Evolutionary conservation across 2,329 filamentous ascomycete genomes (phyloP).

Genomic region (Rutstroemia sp.): DNA sequence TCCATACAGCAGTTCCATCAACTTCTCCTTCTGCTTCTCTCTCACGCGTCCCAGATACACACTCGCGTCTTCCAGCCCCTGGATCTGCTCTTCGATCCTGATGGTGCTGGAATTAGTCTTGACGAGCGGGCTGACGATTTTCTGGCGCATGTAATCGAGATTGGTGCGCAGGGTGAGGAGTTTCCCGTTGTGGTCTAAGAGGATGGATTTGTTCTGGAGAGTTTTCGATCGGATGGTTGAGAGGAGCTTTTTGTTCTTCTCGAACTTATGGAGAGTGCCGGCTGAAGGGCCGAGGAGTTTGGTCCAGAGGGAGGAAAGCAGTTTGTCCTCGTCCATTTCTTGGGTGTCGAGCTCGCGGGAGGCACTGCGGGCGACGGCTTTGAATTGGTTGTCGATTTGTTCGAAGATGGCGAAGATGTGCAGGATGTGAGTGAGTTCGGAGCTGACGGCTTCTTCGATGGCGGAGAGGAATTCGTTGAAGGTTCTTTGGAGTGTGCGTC

Average conservation of each 20-base stretch:
- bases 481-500: constrained; percentile 72
- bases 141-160: constrained; percentile 74
- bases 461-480: constrained; percentile 83
- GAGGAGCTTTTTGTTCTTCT: constrained; percentile 78
- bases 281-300: constrained; percentile 73
- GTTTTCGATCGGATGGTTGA: constrained; percentile 74
- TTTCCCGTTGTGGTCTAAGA: constrained; percentile 80
- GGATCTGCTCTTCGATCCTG: constrained; percentile 78
- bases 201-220: constrained; percentile 76
- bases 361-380: constrained; percentile 78
- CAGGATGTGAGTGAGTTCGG: constrained; percentile 73
- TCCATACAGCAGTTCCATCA: constrained; percentile 73
- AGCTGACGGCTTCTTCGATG: constrained; percentile 82
- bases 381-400: constrained; percentile 81
- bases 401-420: constrained; percentile 86
- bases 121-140: constrained; percentile 78
- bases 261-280: constrained; percentile 75
- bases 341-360: constrained; percentile 77
- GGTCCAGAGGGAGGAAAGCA: constrained; percentile 80
- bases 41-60: constrained; percentile 69
- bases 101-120: constrained; percentile 61
- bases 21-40: constrained; percentile 71
- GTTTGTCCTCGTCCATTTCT: constrained; percentile 71
- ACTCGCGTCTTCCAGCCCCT: constrained; percentile 72
- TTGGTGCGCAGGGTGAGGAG: constrained; percentile 79